Base-by-base conservation (phyloP, 495 filamentous ascomycete species). In the Penicillium longicatenatum region DNA sequence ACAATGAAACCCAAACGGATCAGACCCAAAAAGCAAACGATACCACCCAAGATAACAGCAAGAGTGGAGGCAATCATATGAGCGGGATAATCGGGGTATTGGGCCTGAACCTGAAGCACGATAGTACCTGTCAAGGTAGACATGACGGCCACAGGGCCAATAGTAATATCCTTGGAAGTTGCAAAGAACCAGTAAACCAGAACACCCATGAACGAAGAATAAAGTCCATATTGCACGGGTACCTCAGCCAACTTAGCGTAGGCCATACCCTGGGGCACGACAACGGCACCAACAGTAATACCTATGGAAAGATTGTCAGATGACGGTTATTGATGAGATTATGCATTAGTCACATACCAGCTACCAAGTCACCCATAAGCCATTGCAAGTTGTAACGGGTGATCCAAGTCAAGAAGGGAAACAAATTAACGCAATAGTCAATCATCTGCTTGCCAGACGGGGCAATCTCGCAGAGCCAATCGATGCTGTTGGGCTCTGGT, bases 101-200 rank as follows among this genome's bases (percentile, higher is more conserved):
- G 71, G 6, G 75, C 70, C 19, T 73, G 62, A 7, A 87, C 84
- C 9, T 87, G 75, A 10, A 77, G 59, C 39, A 98, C 86, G 33
- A 99, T 85, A 31, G 86, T 86, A 44, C 94, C 94, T 7, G 87
- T 88, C 41, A 99, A 71, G 11, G 91, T 95, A 1, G 94, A 98
- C 83, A 97, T 86, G 54, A 98, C 94, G 49, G 94, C 94, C 45
- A 98, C 94, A 42, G 94, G 95, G n/a, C 94, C 94, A 51, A 98
- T 98, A 8, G 94, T 98, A 67, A 98, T 98, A 73, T 98, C 94
- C 68, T 98, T 98, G 0, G 95, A 98, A 1, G 94, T 98, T 2
- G 94, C 94, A 64, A 98, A 98, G 71, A 98, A 95, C 94, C 94
- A 98, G 63, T 99, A 99, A 48, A 97, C 71, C 58, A 97, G 69